Evolutionary conservation across 2,329 filamentous ascomycete species (phyloP).

Genomic region (Stemphylium lycopersici): DNA sequence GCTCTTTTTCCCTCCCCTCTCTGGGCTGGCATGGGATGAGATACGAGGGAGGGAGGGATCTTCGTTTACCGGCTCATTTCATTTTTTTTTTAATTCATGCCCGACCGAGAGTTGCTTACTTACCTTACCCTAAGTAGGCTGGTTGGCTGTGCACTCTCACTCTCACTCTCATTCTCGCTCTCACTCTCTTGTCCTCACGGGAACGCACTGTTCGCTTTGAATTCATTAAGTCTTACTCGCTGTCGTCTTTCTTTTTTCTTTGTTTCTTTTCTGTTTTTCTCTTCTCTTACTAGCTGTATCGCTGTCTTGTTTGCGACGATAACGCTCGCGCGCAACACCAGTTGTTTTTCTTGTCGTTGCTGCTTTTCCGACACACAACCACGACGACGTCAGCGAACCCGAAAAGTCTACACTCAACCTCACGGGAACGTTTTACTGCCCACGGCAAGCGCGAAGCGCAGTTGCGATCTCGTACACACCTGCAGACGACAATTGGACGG

Average conservation of each 20-base stretch:
- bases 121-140: not conserved
- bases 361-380: no score
- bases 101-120: constrained; percentile 2
- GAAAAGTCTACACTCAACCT: no score
- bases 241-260: not conserved
- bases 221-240: no score
- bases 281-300: no score
- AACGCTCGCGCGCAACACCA: no score
- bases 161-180: not conserved
- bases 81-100: constrained; percentile 2
- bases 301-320: no score
- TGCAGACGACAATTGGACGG: not conserved
- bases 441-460: no score
- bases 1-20: not conserved
- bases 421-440: no score
- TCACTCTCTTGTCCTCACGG: not conserved
- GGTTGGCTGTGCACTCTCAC: not conserved
- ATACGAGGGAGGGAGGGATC: not conserved
- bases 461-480: not conserved
- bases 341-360: no score
- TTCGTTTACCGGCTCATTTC: constrained; percentile 4
- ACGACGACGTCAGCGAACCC: no score
- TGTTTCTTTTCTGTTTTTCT: no score
- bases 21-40: not conserved
- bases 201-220: no score